Conservation (phyloP, 2,329 filamentous ascomycete species). For the Arthrobotrys musiformis region DNA sequence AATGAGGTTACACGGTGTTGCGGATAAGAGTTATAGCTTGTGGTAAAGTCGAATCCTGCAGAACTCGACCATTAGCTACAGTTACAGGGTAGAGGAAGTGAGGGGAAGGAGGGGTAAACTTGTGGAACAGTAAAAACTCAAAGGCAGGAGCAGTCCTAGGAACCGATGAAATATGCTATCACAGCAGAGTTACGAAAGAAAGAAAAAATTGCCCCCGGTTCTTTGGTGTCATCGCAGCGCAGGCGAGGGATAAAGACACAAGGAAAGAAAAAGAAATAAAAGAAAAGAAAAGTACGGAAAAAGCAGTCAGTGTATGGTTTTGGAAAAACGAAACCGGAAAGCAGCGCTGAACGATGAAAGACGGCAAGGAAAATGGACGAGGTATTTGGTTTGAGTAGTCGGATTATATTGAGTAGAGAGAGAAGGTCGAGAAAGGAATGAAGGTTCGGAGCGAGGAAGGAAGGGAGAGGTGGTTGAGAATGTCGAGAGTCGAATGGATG, state of each 20-base stretch:
- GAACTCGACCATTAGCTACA: constrained; percentile 19
- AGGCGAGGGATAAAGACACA: neutral
- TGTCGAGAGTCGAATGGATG: neutral
- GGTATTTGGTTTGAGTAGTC: constrained; percentile 17
- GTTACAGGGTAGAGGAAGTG: neutral
- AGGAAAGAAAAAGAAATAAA: neutral
- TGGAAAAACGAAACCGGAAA: neutral
- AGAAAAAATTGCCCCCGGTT: constrained; percentile 23
- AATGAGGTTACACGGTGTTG: neutral
- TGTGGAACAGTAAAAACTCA: constrained; percentile 10
- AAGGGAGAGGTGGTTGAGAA: neutral
- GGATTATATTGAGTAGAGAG: constrained; percentile 18
- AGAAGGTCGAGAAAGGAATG: neutral
- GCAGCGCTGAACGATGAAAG: constrained; percentile 39
- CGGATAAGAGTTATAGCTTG: neutral
- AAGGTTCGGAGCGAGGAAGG: neutral
- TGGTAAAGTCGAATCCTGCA: neutral
- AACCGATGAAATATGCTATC: constrained; percentile 2
- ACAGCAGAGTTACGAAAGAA: constrained; percentile 4
- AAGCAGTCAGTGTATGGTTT: neutral
- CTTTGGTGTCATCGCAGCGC: constrained; percentile 29
- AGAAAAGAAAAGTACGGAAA: neutral
- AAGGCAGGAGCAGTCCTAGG: constrained; percentile 6
- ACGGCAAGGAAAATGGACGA: constrained; percentile 2
- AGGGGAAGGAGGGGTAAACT: neutral